Evolutionary conservation across 2,329 filamentous ascomycete genomes (phyloP).

Genomic region (Alternaria arborescens): DNA sequence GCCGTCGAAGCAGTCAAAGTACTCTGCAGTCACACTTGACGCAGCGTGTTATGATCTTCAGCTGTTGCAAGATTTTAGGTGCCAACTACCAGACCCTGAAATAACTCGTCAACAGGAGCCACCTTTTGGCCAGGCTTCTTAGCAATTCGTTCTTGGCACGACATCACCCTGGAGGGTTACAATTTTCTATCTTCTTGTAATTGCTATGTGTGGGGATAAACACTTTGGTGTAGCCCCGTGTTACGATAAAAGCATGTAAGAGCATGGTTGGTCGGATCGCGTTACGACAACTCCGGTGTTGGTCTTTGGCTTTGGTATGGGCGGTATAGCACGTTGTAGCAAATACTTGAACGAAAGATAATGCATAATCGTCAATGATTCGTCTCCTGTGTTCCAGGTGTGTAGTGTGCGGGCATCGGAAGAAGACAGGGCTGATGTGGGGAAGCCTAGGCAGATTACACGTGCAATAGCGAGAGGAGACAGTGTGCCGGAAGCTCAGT

Average conservation of each 20-base stretch:
- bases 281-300: constrained; percentile 23
- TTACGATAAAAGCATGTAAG: constrained; percentile 34
- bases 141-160: constrained; percentile 11
- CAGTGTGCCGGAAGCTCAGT: constrained; percentile 1
- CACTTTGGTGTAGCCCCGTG: constrained; percentile 21
- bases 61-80: not conserved
- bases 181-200: constrained; percentile 33
- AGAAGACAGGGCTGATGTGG: constrained; percentile 2
- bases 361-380: constrained; percentile 23
- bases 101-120: constrained; percentile 10
- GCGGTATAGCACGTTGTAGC: constrained; percentile 9
- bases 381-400: not conserved
- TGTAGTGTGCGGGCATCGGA: not conserved
- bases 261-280: constrained; percentile 23
- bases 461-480: constrained; percentile 8
- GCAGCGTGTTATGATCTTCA: not conserved
- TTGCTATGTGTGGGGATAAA: constrained; percentile 26
- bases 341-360: constrained; percentile 16
- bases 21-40: not conserved
- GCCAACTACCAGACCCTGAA: not conserved
- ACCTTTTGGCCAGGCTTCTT: constrained; percentile 9
- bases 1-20: not conserved
- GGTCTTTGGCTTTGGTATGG: constrained; percentile 16
- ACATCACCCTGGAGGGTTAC: constrained; percentile 10
- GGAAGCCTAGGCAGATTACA: constrained; percentile 7